Conservation (phyloP, 208 protist genomes). For the Crithidia fasciculata region DNA sequence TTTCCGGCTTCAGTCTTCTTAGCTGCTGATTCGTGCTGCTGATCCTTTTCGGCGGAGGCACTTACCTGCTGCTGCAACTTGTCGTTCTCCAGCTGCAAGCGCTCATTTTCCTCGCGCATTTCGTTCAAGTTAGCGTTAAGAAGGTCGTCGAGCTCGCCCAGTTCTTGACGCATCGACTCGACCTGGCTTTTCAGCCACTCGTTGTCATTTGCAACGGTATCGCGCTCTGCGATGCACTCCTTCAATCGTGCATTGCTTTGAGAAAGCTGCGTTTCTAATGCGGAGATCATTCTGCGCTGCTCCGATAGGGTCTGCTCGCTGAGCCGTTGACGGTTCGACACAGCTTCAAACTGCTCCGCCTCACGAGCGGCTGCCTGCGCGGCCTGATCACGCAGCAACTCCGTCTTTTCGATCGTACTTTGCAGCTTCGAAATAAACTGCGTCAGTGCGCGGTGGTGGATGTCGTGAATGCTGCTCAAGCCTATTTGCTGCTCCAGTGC, state of each 20-base stretch:
- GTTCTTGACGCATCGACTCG: conserved; percentile 68
- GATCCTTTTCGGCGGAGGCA: conserved; percentile 22
- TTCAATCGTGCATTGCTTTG: conserved; percentile 12
- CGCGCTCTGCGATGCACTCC: conserved; percentile 5
- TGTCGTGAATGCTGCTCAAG: background rate
- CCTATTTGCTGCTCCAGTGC: conserved; percentile 8
- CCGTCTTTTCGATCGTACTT: background rate
- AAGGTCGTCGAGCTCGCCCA: conserved; percentile 76
- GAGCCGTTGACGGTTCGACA: conserved; percentile 4
- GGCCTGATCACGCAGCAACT: conserved; percentile 4
- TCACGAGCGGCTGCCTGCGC: background rate
- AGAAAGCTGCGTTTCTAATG: conserved; percentile 30
- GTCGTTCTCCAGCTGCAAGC: conserved; percentile 43
- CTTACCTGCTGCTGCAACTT: conserved; percentile 33
- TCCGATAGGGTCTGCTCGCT: conserved; percentile 26
- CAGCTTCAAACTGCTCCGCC: conserved; percentile 1
- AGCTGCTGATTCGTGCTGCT: background rate
- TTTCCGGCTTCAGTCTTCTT: background rate
- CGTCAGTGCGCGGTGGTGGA: background rate
- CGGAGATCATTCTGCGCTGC: conserved; percentile 16
- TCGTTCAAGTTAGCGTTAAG: conserved; percentile 77
- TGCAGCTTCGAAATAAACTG: background rate
- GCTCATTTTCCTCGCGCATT: conserved; percentile 79
- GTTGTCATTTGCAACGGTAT: conserved; percentile 55
- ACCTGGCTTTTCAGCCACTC: conserved; percentile 67